Evolutionary conservation across 2,329 filamentous ascomycete genomes (phyloP).

Genomic region (Beauveria sp.): DNA sequence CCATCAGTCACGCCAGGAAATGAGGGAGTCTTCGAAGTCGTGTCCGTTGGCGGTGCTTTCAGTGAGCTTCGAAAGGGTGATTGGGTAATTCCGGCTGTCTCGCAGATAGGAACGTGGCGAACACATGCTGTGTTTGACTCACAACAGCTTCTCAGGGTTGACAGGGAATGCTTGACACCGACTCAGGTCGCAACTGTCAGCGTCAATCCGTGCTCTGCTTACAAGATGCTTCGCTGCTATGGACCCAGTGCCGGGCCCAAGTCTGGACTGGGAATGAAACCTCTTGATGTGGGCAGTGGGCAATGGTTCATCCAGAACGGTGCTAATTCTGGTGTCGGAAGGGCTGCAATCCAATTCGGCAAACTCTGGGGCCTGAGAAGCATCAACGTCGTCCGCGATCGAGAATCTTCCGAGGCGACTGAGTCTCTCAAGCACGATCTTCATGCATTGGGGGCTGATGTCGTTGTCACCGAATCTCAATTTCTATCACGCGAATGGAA

Average conservation of each 20-base stretch:
- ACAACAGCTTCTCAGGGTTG: constrained; percentile 57
- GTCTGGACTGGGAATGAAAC: constrained; percentile 37
- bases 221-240: constrained; percentile 85
- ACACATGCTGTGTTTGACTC: constrained; percentile 71
- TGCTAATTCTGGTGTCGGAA: constrained; percentile 86
- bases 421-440: constrained; percentile 49
- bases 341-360: constrained; percentile 84
- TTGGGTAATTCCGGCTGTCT: constrained; percentile 83
- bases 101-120: constrained; percentile 87
- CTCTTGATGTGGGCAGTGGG: constrained; percentile 43
- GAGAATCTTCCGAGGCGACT: constrained; percentile 57
- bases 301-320: constrained; percentile 98
- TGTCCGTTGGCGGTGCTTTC: constrained; percentile 55
- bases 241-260: constrained; percentile 39
- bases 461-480: constrained; percentile 50
- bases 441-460: constrained; percentile 45
- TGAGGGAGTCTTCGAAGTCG: constrained; percentile 89
- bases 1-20: constrained; percentile 79
- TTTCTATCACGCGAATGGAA: constrained; percentile 53
- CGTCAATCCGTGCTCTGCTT: constrained; percentile 92
- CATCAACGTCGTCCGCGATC: constrained; percentile 79
- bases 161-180: constrained; percentile 62
- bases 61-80: constrained; percentile 61
- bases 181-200: constrained; percentile 80
- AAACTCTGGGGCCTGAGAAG: constrained; percentile 80